Evolutionary conservation across 1,284 basidiomycete genomes (phyloP), one percentile per base, ranked within the genome.

Genomic region (Athelia psychrophila): DNA sequence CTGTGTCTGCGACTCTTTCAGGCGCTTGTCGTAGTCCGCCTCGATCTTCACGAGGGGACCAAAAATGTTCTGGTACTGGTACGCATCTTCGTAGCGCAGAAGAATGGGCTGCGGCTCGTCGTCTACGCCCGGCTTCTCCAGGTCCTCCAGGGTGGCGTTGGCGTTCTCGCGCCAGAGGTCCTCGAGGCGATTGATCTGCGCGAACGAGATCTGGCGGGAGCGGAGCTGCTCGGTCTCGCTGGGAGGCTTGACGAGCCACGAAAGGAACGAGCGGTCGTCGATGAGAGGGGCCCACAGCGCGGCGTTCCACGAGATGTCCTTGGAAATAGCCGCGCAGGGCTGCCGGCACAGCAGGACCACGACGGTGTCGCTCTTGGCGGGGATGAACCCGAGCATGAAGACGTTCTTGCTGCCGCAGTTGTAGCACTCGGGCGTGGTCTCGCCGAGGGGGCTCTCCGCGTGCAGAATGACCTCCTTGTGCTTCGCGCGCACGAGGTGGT

Each of bases 371-470:
- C 93, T 95, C 75, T 99, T 99, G 15, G 97, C 97, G 2, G 97
- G 97, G 61, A 99, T 98, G 68, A 99, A 99, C 2, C 97, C 97
- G 19, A 99, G 83, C 84, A 98, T 93, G 66, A 99, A 99, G 23
- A 98, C 96, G 61, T 99, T 99, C 74, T 98, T 98, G 75, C 92
- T 95, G n/a, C 97, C 97, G 65, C 97, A 99, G 67, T 96, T 95
- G 78, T 99, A 99, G 71, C 93, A 96, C 71, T 99, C 97, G 0
- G 97, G 97, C 0, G 92, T 91, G 0, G 96, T 99, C 70, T 99
- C 97, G 4, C 97, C 97, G 1, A 99, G 79, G 1, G 95, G 93
- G 52, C 91, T 91, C 63, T 99, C 95, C 50, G 91, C 89, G 67
- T 99, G 97, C 45, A 99, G 75, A 55, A 95, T 91, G 55, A 99